Conservation (phyloP, 768 basidiomycete species). For the Candolleomyces efflorescens region DNA sequence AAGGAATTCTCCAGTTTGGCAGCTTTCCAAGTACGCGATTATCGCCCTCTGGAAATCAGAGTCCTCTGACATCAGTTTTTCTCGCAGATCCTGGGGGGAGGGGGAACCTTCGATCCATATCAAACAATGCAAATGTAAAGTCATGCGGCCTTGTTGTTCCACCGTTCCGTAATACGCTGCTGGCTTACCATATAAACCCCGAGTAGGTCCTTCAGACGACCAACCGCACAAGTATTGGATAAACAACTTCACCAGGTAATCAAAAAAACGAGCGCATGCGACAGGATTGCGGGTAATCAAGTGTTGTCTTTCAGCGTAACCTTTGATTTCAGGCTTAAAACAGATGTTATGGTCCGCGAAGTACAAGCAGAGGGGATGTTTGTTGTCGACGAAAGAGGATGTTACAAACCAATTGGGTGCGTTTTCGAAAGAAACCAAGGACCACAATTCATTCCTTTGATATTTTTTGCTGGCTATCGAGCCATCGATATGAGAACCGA, state of each 20-base stretch:
- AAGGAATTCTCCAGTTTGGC: not conserved
- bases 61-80: not conserved
- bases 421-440: not conserved
- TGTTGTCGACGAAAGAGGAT: conserved; percentile 19
- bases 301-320: conserved; percentile 6
- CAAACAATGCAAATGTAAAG: conserved; percentile 8
- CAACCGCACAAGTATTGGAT: not conserved
- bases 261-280: not conserved
- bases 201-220: not conserved
- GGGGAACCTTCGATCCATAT: conserved; percentile 1
- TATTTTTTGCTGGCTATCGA: conserved; percentile 21
- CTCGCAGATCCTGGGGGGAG: not conserved
- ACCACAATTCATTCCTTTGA: conserved; percentile 20
- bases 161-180: conserved; percentile 26
- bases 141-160: conserved; percentile 15
- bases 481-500: conserved; percentile 15
- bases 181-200: not conserved
- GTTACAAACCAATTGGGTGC: conserved; percentile 2
- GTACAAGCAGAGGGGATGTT: conserved; percentile 28
- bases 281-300: conserved; percentile 22
- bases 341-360: conserved; percentile 17
- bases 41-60: not conserved
- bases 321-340: conserved; percentile 9
- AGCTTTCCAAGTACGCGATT: not conserved
- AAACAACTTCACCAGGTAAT: not conserved